These are phyloP conservation scores for Beauveria sp. DNA, from an alignment of 2,329 filamentous ascomycete genomes.

Conservation along the genomic window DNA sequence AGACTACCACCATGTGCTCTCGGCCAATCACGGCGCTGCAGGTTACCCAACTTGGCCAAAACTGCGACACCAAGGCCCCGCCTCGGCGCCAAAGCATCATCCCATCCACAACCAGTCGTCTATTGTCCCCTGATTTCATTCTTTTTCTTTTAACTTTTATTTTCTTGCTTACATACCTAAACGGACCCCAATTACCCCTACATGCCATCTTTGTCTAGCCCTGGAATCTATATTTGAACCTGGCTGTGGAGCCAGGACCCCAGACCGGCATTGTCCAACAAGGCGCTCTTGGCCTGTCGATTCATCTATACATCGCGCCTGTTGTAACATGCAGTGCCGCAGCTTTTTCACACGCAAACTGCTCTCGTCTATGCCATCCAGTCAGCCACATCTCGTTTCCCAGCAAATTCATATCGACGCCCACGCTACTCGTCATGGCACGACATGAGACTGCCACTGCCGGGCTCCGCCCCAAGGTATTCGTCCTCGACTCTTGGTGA, in stretches of 20 bases:
- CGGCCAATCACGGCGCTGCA: slow-evolving; percentile 5
- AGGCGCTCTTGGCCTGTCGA: background rate
- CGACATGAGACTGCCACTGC: too few relatives aligned
- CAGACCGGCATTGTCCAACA: background rate
- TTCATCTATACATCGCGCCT: slow-evolving; percentile 2
- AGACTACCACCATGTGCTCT: background rate
- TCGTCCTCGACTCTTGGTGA: background rate
- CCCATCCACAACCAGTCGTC: background rate
- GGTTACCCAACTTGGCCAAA: slow-evolving; percentile 6
- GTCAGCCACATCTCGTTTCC: background rate
- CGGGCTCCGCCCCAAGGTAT: too few relatives aligned
- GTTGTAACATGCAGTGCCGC: slow-evolving; percentile 8
- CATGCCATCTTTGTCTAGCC: background rate
- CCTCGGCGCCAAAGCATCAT: background rate
- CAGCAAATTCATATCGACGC: background rate
- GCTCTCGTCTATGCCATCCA: background rate
- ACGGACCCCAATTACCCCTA: too few relatives aligned
- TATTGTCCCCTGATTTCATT: background rate
- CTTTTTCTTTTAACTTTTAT: too few relatives aligned
- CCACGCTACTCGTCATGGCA: background rate
- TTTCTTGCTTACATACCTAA: too few relatives aligned
- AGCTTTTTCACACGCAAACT: background rate
- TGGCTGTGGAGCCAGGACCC: background rate
- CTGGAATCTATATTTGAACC: slow-evolving; percentile 4
- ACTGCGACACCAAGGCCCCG: slow-evolving; percentile 3